Conservation (phyloP, 2,329 filamentous ascomycete species). For the Pseudogymnoascus sp. region DNA sequence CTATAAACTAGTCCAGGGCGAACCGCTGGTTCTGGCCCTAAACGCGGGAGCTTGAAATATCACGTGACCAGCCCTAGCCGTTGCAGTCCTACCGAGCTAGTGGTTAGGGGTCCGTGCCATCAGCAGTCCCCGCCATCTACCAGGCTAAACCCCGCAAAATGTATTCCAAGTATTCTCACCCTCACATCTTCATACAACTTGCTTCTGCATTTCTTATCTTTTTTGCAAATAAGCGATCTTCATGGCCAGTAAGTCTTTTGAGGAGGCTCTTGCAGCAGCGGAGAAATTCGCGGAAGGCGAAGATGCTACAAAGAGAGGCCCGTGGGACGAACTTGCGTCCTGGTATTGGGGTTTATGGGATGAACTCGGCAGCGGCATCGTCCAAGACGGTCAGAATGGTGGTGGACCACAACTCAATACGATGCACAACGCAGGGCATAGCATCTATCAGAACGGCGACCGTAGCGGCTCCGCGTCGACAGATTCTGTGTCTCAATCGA, state of each 20-base stretch:
- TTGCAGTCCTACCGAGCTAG: not conserved
- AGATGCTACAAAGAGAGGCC: not conserved
- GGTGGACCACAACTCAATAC: not conserved
- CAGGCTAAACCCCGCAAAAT: not conserved
- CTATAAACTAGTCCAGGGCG: not conserved
- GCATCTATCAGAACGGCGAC: not conserved
- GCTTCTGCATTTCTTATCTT: not conserved
- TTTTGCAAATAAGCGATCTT: not conserved
- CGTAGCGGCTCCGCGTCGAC: not conserved
- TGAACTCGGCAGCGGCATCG: not conserved
- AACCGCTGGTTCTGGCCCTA: not conserved
- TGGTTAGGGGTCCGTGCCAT: not conserved
- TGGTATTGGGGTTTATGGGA: conserved; percentile 11
- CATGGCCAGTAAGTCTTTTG: not conserved
- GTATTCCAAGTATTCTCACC: not conserved
- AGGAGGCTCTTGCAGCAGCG: not conserved
- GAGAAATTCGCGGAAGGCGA: not conserved
- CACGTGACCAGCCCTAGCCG: not conserved
- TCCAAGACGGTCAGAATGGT: not conserved
- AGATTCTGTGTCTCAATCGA: not conserved
- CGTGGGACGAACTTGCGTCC: conserved; percentile 8
- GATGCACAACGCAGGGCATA: not conserved
- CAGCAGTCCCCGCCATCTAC: not conserved
- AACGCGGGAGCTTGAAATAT: not conserved
- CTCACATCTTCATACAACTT: not conserved